Base-by-base conservation (phyloP, 257 asterid species). In the Handroanthus guayacan region DNA sequence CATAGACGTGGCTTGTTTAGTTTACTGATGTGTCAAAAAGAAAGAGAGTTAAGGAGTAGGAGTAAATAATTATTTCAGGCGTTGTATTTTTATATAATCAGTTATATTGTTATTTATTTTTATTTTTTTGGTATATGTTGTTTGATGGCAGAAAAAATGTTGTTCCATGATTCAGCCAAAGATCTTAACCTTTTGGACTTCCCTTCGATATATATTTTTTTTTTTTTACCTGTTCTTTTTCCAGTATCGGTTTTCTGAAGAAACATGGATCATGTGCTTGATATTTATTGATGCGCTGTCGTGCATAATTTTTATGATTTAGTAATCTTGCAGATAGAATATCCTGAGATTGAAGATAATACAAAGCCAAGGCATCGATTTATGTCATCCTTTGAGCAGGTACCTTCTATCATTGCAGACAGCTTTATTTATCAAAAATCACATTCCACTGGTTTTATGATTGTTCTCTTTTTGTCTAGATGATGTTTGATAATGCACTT, bases 341-440 rank as follows among this genome's bases (percentile, higher is more conserved):
- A 95, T 81, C 99, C 98, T 31, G 99, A 95, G 82, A 95, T 95
- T 78, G 99, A 95, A 82, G 98, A 93, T 86, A 93, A 87, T 82
- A 83, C 94, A 13, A 95, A 91, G 86, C 99, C 99, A 34, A 89
- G 99, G 84, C 99, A 95, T 79, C 89, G 99, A 38, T 95, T 95
- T 78, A 95, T 95, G 99, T 95, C 99, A 65, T 91, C 99, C 45
- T 95, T 89, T 79, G 99, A 95, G 87, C 99, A 94, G 99, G 99
- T 94, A 69, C 9, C 47, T 67, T 45, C 55, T 9, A 10, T 69
- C 63, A 68, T 63, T 74, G 43, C 18, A 54, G 31, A 65, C 20
- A 52, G 48, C 25, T 9, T 71, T 61, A 12, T 37, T 1, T 18
- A 5, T 61, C 18, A n/a, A 64, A 60, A 31, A 3, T 48, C 20